These are phyloP conservation scores for Kwoniella heveanensis DNA, from an alignment of 768 basidiomycete genomes.

Conservation along the genomic window DNA sequence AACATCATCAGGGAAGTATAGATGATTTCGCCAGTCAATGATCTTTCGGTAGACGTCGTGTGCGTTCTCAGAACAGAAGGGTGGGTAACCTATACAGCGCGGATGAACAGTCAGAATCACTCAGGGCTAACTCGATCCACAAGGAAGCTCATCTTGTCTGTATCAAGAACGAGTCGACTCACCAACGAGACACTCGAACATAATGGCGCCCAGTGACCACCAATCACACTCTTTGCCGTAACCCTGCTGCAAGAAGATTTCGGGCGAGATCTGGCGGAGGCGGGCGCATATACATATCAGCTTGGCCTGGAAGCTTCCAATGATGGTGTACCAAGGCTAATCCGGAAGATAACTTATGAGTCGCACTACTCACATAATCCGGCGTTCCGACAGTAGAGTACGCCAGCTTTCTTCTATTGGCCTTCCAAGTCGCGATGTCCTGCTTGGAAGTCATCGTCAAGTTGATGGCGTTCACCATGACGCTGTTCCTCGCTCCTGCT, in stretches of 20 bases:
- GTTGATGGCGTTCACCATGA: conserved; percentile 96
- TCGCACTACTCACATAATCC: conserved; percentile 63
- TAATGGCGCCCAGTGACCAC: conserved; percentile 99
- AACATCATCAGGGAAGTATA: conserved; percentile 90
- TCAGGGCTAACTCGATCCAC: not conserved
- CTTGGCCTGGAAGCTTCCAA: too few relatives aligned
- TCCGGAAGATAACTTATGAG: too few relatives aligned
- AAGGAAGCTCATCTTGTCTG: too few relatives aligned
- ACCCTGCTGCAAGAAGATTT: conserved; percentile 95
- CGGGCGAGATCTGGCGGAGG: conserved; percentile 71
- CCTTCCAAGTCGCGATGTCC: conserved; percentile 95
- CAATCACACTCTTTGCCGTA: conserved; percentile 98
- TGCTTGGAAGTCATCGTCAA: conserved; percentile 86
- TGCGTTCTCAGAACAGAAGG: conserved; percentile 93
- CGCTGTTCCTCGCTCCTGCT: conserved; percentile 73
- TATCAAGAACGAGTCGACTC: conserved; percentile 20
- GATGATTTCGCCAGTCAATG: conserved; percentile 84
- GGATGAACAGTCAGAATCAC: not conserved
- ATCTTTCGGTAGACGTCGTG: conserved; percentile 99
- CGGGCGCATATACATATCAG: not conserved
- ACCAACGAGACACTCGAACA: conserved; percentile 94
- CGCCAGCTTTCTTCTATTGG: conserved; percentile 92
- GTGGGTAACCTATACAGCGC: conserved; percentile 69
- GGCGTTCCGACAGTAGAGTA: conserved; percentile 98
- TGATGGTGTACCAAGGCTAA: too few relatives aligned